phyloP scores from a whole-genome alignment of 129 eudicot species.

The Ambrosia trifida region DNA sequence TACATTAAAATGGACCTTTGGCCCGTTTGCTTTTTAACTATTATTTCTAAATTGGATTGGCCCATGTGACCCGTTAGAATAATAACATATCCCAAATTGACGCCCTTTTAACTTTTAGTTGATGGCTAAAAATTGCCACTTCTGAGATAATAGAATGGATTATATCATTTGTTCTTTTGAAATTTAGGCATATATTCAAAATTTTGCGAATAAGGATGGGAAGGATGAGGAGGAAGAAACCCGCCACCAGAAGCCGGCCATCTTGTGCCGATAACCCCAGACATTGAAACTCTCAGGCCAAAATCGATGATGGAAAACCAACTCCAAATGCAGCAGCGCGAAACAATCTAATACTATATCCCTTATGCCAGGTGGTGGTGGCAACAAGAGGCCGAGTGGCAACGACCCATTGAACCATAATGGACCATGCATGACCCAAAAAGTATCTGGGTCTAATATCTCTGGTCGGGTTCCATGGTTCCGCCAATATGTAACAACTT shows the following conservation, averaged over 20 bases:
- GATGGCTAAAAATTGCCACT: too few species aligned
- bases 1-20: too few species aligned
- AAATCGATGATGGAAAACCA: conserved; percentile 98
- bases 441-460: conserved; percentile 63
- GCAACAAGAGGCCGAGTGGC: conserved; percentile 57
- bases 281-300: conserved; percentile 87
- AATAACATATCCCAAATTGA: too few species aligned
- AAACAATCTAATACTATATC: conserved; percentile 57
- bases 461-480: conserved; percentile 64
- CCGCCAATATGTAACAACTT: conserved; percentile 42
- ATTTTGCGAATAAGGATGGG: conserved; percentile 80
- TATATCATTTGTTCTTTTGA: neutral
- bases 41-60: too few species aligned
- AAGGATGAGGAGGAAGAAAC: conserved; percentile 77
- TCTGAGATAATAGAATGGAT: too few species aligned
- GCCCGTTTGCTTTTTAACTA: too few species aligned
- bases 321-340: conserved; percentile 58
- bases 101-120: too few species aligned
- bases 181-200: conserved; percentile 65
- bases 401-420: conserved; percentile 63
- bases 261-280: conserved; percentile 66
- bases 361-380: conserved; percentile 49
- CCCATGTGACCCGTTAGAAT: too few species aligned
- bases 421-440: conserved; percentile 57
- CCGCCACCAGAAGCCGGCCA: conserved; percentile 99